Percentiles rank a stretch among this genome's conserved stretches.
Evolutionary conservation across 164 flowering plant species (phyloP).

Genomic region (Kingdonia uniflora): DNA sequence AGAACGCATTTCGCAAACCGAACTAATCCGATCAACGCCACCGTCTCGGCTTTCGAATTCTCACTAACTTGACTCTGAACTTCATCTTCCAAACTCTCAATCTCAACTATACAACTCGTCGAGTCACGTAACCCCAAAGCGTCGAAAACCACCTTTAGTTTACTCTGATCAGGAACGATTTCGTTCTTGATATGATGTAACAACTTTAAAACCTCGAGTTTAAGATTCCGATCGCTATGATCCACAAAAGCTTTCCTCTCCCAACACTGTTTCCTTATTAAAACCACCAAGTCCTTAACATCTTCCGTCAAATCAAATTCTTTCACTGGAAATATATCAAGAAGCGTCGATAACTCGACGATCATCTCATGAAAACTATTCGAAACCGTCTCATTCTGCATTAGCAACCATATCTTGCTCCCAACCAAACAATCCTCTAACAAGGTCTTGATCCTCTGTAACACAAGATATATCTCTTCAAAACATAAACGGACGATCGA

Average conservation of each 20-base stretch:
- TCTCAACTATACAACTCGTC: conserved; percentile 47
- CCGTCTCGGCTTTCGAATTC: conserved; percentile 24
- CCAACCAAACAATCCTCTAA: conserved; percentile 42
- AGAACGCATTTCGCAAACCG: conserved; percentile 72
- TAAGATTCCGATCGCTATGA: conserved; percentile 27
- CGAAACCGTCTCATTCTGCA: conserved; percentile 33
- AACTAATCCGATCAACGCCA: conserved; percentile 58
- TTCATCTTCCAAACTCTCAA: conserved; percentile 62
- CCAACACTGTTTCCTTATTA: conserved; percentile 47
- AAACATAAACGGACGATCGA: conserved; percentile 47
- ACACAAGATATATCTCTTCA: conserved; percentile 56
- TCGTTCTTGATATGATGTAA: conserved; percentile 48
- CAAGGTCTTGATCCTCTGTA: conserved; percentile 46
- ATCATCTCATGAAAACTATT: conserved; percentile 43
- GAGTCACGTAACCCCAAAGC: conserved; percentile 35
- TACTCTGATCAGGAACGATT: too few relatives aligned
- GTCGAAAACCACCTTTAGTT: conserved; percentile 28
- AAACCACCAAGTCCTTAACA: conserved; percentile 39
- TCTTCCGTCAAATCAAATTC: conserved; percentile 43
- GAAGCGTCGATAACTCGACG: conserved; percentile 51
- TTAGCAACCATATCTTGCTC: conserved; percentile 50
- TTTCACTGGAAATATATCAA: conserved; percentile 53
- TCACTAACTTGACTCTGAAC: conserved; percentile 39
- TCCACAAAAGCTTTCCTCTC: conserved; percentile 21
- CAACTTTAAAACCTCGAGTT: conserved; percentile 25